A percentile compares a stretch with the other conserved stretches of the same genome.
Conservation (phyloP, 805 yeast genomes). For the Zygotorulaspora sp. region DNA sequence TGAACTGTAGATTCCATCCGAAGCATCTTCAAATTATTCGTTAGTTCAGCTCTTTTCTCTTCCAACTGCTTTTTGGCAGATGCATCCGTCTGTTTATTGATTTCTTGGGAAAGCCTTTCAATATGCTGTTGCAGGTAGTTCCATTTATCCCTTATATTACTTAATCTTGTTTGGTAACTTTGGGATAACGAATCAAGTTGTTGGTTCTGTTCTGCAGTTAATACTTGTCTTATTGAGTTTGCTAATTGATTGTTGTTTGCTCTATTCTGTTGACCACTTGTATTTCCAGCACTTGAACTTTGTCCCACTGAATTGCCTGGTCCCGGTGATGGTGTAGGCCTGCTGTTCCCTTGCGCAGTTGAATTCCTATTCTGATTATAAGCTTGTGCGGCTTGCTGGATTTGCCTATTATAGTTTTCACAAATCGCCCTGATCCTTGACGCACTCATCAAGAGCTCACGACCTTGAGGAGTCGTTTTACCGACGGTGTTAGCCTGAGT, state of each 20-base stretch:
- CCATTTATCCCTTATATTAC: slow-evolving; percentile 30
- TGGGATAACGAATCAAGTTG: slow-evolving; percentile 28
- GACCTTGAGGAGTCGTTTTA: slow-evolving; percentile 54
- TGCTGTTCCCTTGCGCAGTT: slow-evolving; percentile 16
- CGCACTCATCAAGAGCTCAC: slow-evolving; percentile 58
- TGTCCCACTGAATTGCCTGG: slow-evolving; percentile 10
- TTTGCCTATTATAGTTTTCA: slow-evolving; percentile 46
- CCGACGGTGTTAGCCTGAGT: slow-evolving; percentile 62
- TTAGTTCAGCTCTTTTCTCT: slow-evolving; percentile 27
- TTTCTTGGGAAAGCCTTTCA: slow-evolving; percentile 30
- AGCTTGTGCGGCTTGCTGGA: slow-evolving; percentile 29
- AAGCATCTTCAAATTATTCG: slow-evolving; percentile 25
- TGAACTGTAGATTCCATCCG: slow-evolving; percentile 26
- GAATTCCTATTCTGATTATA: slow-evolving; percentile 18
- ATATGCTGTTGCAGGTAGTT: slow-evolving; percentile 30
- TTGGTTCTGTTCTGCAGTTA: slow-evolving; percentile 32
- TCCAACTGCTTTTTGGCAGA: slow-evolving; percentile 28
- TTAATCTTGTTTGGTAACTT: slow-evolving; percentile 30
- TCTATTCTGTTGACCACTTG: slow-evolving; percentile 12
- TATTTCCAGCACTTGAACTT: slow-evolving; percentile 14
- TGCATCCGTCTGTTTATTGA: slow-evolving; percentile 25
- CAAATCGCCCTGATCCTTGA: slow-evolving; percentile 58
- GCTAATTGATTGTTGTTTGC: slow-evolving; percentile 19
- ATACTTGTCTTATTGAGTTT: slow-evolving; percentile 27
- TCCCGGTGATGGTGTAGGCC: slow-evolving; percentile 4